A percentile compares a stretch with the other conserved stretches of the same genome.
Conservation (phyloP, 2,329 filamentous ascomycete species). For the Allantophomopsis cytisporea region DNA sequence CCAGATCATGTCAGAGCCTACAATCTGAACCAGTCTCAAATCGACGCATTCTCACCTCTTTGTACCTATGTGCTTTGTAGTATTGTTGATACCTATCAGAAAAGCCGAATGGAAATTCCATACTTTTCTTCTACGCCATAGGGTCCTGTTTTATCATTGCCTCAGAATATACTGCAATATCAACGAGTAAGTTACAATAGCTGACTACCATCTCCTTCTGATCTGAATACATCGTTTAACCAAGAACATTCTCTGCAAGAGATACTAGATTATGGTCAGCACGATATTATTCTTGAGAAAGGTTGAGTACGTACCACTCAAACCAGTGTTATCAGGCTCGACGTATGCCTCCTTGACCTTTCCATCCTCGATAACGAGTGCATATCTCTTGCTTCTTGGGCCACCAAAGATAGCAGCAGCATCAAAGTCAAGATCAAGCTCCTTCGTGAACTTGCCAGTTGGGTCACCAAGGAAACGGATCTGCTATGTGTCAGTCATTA, state of each 20-base stretch:
- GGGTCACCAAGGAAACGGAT: slow-evolving; percentile 85
- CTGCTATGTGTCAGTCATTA: slow-evolving; percentile 25
- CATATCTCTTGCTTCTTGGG: slow-evolving; percentile 71
- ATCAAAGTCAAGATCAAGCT: slow-evolving; percentile 74
- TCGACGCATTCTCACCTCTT: too few species aligned
- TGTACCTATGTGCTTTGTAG: too few species aligned
- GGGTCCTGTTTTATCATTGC: too few species aligned
- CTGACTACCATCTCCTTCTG: not conserved
- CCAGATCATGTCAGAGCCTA: too few species aligned
- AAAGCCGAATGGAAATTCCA: too few species aligned
- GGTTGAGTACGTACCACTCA: slow-evolving; percentile 41
- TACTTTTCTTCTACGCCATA: too few species aligned
- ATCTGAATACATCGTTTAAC: not conserved
- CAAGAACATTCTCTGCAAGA: not conserved
- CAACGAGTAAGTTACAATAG: too few species aligned
- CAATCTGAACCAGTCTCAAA: too few species aligned
- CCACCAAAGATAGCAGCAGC: slow-evolving; percentile 52
- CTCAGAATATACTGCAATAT: too few species aligned
- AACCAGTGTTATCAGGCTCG: slow-evolving; percentile 80
- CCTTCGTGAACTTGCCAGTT: slow-evolving; percentile 65
- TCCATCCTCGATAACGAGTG: slow-evolving; percentile 69
- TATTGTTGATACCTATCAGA: too few species aligned
- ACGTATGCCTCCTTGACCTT: slow-evolving; percentile 71
- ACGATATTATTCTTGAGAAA: too few species aligned
- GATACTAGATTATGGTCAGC: not conserved